phyloP scores from a whole-genome alignment of 1,284 basidiomycete genomes.

The Kalmanozyma brasiliensis region DNA sequence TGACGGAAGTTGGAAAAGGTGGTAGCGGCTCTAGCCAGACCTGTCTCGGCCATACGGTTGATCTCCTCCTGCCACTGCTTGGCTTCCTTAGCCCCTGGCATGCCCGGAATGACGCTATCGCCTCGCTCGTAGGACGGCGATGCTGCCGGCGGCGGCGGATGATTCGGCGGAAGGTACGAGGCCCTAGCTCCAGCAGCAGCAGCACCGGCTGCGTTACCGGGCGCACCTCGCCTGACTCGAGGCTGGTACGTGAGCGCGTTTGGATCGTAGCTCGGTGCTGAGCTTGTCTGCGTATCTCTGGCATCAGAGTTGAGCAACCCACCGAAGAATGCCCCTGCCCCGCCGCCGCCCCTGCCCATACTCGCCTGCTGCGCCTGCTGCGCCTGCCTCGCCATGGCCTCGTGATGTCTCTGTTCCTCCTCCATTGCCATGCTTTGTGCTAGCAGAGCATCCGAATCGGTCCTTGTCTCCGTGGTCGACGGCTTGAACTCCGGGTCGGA shows the following conservation, averaged over 20 bases:
- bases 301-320: slow-evolving; percentile 25
- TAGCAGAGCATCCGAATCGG: slow-evolving; percentile 53
- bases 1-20: slow-evolving; percentile 56
- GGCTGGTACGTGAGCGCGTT: slow-evolving; percentile 57
- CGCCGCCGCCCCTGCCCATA: slow-evolving; percentile 37
- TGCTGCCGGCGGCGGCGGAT: slow-evolving; percentile 1
- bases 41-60: slow-evolving; percentile 56
- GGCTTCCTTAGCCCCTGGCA: slow-evolving; percentile 58
- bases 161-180: slow-evolving; percentile 14
- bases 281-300: slow-evolving; percentile 7
- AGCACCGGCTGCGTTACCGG: neutral
- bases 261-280: slow-evolving; percentile 49
- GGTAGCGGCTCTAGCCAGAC: slow-evolving; percentile 52
- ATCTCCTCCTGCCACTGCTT: slow-evolving; percentile 61
- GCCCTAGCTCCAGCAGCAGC: slow-evolving; percentile 17
- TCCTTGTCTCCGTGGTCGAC: slow-evolving; percentile 23
- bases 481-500: slow-evolving; percentile 57
- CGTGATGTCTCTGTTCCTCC: slow-evolving; percentile 43
- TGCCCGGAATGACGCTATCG: slow-evolving; percentile 42
- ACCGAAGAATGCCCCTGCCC: slow-evolving; percentile 39
- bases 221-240: slow-evolving; percentile 29
- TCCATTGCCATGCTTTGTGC: slow-evolving; percentile 52
- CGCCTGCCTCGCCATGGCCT: slow-evolving; percentile 19
- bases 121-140: slow-evolving; percentile 20
- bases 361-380: slow-evolving; percentile 22